Percentiles rank a stretch among this genome's conserved stretches.
Conservation (phyloP, 768 basidiomycete genomes). For the Termitomyces sp. region DNA sequence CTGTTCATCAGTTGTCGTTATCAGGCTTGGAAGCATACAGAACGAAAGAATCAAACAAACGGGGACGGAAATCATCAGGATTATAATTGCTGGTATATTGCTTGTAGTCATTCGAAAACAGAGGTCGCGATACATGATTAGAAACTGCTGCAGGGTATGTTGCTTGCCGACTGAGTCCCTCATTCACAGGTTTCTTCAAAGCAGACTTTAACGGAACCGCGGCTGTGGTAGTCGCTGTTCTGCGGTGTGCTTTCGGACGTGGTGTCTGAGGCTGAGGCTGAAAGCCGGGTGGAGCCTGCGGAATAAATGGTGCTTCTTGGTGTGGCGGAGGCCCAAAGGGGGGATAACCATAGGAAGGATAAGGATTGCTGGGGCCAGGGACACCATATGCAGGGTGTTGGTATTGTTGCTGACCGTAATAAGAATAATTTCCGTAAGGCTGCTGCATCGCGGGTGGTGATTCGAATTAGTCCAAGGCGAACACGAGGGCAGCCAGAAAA, state of each 20-base stretch:
- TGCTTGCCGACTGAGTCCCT: conserved; percentile 17
- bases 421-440: conserved; percentile 33
- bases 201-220: conserved; percentile 46
- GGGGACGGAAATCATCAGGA: conserved; percentile 21
- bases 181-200: conserved; percentile 39
- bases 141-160: conserved; percentile 15
- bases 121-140: conserved; percentile 6
- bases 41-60: conserved; percentile 18
- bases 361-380: conserved; percentile 30
- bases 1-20: conserved; percentile 26
- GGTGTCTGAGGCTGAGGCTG: conserved; percentile 14
- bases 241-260: conserved; percentile 29
- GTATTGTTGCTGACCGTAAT: conserved; percentile 40
- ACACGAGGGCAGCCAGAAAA: conserved; percentile 4
- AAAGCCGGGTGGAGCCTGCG: conserved; percentile 6
- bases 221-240: conserved; percentile 20
- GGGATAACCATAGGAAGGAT: conserved; percentile 28
- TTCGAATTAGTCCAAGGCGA: neutral
- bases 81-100: conserved; percentile 9
- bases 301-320: conserved; percentile 15
- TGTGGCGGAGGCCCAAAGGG: conserved; percentile 16
- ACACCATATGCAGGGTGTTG: conserved; percentile 32
- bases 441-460: conserved; percentile 13
- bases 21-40: neutral
- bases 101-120: conserved; percentile 1